Evolutionary conservation across 1,284 basidiomycete species (phyloP).

Genomic region (Microbotryomycetes sp.): DNA sequence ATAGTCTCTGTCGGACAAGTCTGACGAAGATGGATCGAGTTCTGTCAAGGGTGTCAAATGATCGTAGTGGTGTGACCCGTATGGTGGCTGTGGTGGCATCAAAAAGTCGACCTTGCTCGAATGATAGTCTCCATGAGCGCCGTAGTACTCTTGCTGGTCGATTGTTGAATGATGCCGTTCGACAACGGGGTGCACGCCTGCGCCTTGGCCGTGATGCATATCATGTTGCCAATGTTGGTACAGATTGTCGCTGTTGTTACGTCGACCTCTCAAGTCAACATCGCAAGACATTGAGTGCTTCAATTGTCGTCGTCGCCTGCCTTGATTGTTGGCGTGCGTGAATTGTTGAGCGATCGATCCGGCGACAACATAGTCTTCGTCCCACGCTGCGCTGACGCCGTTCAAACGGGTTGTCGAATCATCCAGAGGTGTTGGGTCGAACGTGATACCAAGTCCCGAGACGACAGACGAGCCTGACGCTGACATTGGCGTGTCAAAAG

Average conservation of each 20-base stretch:
- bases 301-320: neutral
- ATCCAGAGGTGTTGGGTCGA: neutral
- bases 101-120: too few relatives aligned
- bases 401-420: neutral
- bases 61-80: neutral
- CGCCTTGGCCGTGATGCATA: too few relatives aligned
- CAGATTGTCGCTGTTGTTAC: neutral
- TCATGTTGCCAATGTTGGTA: too few relatives aligned
- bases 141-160: too few relatives aligned
- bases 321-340: neutral
- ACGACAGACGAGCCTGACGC: conserved; percentile 3
- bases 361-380: neutral
- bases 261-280: neutral
- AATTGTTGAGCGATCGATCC: neutral
- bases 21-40: conserved; percentile 7
- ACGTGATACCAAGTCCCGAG: conserved; percentile 28
- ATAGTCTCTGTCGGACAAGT: conserved; percentile 10
- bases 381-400: neutral
- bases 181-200: too few relatives aligned
- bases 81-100: too few relatives aligned
- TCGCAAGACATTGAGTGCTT: conserved; percentile 19
- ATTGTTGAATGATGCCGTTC: too few relatives aligned
- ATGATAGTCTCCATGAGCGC: too few relatives aligned
- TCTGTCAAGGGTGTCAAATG: neutral
- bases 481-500: too few relatives aligned